Base-by-base conservation (phyloP, 2,329 filamentous ascomycete species). In the Penicillium brevicompactum region DNA sequence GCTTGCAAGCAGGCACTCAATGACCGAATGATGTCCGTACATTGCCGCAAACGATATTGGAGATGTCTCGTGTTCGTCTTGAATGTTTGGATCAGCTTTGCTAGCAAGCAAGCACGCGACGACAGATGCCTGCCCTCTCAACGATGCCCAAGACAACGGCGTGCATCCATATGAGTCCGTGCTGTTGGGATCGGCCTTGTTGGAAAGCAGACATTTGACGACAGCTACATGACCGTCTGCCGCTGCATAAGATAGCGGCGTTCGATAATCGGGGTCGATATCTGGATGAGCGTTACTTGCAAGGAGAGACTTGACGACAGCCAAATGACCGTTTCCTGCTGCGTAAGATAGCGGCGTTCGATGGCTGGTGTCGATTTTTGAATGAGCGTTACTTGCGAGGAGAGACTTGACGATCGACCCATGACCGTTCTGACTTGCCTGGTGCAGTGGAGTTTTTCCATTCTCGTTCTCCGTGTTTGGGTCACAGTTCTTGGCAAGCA, bases 51-150 rank as follows among this genome's bases (percentile, higher is more conserved):
- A 7, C 21, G 24, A 43, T 1, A 55, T 40, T 9, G 53, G 53
- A 4, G 53, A n/a, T n/a, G n/a, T 55, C 13, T 13, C 3, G 2
- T 34, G 13, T n/a, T 27, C 16, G 27, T 50, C 38, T 18, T 18
- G 24, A 24, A 46, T 31, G 9, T 53, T 43, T n/a, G 30, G 10
- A 18, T 46, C 42, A 24, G 47, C 51, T 3, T 47, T 47, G 7
- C 24, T 22, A 7, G 48, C 42, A 11, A 57, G 30, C 30, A 57
- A 34, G 38, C 27, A 24, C 14, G 54, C 40, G 10, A 51, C 51
- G 16, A 51, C n/a, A 3, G 22, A n/a, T n/a, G n/a, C n/a, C n/a
- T n/a, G n/a, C n/a, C 55, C 55, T 21, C 48, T 31, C 1, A 10
- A 9, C 11, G 27, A 32, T 34, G 55, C 51, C 14, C n/a, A 14